Base-by-base conservation (phyloP, 345 rosid species). In the Zanthoxylum bungeanum region DNA sequence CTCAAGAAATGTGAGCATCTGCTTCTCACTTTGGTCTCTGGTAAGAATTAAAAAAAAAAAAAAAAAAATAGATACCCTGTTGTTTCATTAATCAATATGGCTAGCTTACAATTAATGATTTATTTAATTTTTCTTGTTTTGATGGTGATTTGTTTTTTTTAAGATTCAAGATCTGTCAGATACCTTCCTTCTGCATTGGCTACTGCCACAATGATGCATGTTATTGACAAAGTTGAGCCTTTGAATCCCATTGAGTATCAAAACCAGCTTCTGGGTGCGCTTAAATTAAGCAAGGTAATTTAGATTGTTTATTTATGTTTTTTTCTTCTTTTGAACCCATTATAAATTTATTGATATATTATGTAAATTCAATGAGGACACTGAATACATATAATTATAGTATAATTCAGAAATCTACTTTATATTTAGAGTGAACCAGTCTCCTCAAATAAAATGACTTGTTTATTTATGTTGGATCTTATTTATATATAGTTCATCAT, bases 121-220 rank as follows among this genome's bases (percentile, higher is more conserved):
- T 37, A 34, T 39, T 60, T n/a, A 46, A 24, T 4, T 10, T 68
- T 75, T 33, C 25, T 19, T 53, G 28, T 55, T 39, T 63, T 64
- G 70, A 24, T 51, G 52, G 12, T 12, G 47, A 4, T 44, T 44
- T 14, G 49, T 44, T 44, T 44, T 19, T 44, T 44, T 4, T 14
- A 19, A 95, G 99, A 95, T 83, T 76, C 84, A 30, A 85, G 96
- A 88, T 88, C 77, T 69, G 80, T 83, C 81, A 69, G 77, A 5
- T 85, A 81, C 84, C 86, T 83, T 7, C 98, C 99, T 37, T 91
- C 97, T 46, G 89, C 84, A 30, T 74, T 91, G 77, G 99, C 98
- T 19, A 75, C 99, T 40, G 92, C 99, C 3, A 85, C 93, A 49
- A 91, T 93, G 94, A 81, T 91, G 86, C 85, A 82, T 59, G 86